Conservation (phyloP, 164 flowering plant genomes). For the Vitis riparia region DNA sequence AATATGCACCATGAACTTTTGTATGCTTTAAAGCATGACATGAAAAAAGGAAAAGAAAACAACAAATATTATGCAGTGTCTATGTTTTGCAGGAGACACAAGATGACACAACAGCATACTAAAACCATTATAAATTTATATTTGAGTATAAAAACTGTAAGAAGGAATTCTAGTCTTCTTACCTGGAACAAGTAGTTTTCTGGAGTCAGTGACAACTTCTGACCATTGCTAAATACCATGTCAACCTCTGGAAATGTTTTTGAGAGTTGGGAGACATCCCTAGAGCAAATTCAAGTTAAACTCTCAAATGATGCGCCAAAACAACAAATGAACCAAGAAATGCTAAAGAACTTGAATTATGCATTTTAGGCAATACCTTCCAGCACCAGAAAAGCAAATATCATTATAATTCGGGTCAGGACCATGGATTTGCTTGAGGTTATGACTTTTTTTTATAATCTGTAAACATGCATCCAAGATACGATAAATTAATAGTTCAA, state of each 20-base stretch:
- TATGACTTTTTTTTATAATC: conserved; percentile 59
- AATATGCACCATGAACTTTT: conserved; percentile 89
- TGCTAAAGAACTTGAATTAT: too few species aligned
- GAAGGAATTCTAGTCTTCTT: conserved; percentile 7
- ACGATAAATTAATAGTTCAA: background rate
- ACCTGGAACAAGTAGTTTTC: conserved; percentile 96
- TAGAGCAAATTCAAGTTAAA: conserved; percentile 21
- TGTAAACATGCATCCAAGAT: conserved; percentile 21
- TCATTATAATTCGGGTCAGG: conserved; percentile 93
- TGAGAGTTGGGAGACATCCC: conserved; percentile 66
- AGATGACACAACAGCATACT: too few species aligned
- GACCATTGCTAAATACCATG: conserved; percentile 76
- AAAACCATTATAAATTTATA: too few species aligned
- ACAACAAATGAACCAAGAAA: background rate
- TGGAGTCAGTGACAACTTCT: conserved; percentile 73
- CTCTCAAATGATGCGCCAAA: too few species aligned
- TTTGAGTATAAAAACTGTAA: too few species aligned
- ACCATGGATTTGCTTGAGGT: conserved; percentile 69
- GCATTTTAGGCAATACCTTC: conserved; percentile 53
- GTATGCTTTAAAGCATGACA: conserved; percentile 59
- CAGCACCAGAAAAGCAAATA: conserved; percentile 89
- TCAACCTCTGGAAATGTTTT: conserved; percentile 77
- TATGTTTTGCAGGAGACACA: too few species aligned
- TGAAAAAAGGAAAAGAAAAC: background rate
- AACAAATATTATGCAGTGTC: too few species aligned